Evolutionary conservation across 2,329 filamentous ascomycete species (phyloP).

Genomic region (Orbilia javanica): DNA sequence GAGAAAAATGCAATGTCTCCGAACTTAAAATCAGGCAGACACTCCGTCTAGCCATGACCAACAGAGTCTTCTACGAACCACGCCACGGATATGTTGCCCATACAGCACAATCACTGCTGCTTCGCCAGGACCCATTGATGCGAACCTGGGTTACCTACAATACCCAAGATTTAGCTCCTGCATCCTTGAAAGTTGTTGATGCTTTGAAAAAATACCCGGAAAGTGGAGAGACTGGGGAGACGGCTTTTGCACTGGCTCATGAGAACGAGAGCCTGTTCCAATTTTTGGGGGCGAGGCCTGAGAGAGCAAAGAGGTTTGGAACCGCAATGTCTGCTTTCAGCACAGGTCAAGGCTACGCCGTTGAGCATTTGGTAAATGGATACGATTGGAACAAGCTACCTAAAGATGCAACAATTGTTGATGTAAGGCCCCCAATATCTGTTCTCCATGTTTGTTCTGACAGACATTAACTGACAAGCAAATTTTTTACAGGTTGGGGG

Average conservation of each 20-base stretch:
- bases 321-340: slow-evolving; percentile 71
- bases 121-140: slow-evolving; percentile 69
- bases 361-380: slow-evolving; percentile 70
- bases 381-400: slow-evolving; percentile 70
- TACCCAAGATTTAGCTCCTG: slow-evolving; percentile 67
- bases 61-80: slow-evolving; percentile 71
- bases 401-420: slow-evolving; percentile 69
- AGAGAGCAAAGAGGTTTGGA: slow-evolving; percentile 69
- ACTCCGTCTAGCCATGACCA: slow-evolving; percentile 72
- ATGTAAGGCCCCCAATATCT: slow-evolving; percentile 64
- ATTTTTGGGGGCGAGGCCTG: slow-evolving; percentile 62
- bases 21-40: slow-evolving; percentile 69
- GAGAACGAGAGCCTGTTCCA: slow-evolving; percentile 63
- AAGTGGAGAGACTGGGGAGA: slow-evolving; percentile 61
- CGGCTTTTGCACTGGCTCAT: slow-evolving; percentile 63
- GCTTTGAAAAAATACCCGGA: slow-evolving; percentile 63
- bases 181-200: slow-evolving; percentile 60
- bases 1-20: slow-evolving; percentile 58
- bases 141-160: slow-evolving; percentile 72
- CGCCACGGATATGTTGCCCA: slow-evolving; percentile 70
- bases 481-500: slow-evolving; percentile 66
- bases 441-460: background rate
- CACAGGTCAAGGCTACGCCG: slow-evolving; percentile 71
- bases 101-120: slow-evolving; percentile 70
- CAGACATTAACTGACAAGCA: background rate